A percentile compares a stretch with the other conserved stretches of the same genome.
These are phyloP conservation scores for Pugionium cornutum DNA, from an alignment of 345 rosid species.

Conservation along the genomic window DNA sequence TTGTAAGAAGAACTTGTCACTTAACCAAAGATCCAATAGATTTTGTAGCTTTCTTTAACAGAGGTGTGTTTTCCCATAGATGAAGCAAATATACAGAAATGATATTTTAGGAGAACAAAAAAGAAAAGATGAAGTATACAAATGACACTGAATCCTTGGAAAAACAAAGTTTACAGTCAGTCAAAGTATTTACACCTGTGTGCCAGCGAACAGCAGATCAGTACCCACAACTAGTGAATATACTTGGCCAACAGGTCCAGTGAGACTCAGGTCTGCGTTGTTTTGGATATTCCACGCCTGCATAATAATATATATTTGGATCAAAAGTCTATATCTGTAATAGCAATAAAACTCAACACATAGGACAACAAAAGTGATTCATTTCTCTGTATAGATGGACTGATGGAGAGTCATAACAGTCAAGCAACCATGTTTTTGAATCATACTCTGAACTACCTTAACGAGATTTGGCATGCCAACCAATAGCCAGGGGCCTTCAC, in stretches of 20 bases:
- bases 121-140: background rate
- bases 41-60: background rate
- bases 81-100: constrained; percentile 2
- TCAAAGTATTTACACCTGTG: constrained; percentile 58
- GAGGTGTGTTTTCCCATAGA: background rate
- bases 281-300: constrained; percentile 89
- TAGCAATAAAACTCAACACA: constrained; percentile 14
- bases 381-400: background rate
- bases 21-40: constrained; percentile 2
- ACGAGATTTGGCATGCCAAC: constrained; percentile 82
- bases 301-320: background rate
- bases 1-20: constrained; percentile 11
- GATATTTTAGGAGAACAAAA: background rate
- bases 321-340: background rate
- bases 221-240: constrained; percentile 79
- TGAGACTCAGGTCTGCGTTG: constrained; percentile 65
- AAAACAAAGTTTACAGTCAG: background rate
- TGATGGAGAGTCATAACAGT: background rate
- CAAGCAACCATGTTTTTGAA: constrained; percentile 12
- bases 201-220: constrained; percentile 82
- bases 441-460: constrained; percentile 56
- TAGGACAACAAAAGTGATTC: background rate
- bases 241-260: constrained; percentile 93
- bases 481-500: constrained; percentile 98
- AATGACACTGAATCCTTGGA: constrained; percentile 16